Base-by-base conservation (phyloP, 164 flowering plant species). In the Berberis thunbergii region DNA sequence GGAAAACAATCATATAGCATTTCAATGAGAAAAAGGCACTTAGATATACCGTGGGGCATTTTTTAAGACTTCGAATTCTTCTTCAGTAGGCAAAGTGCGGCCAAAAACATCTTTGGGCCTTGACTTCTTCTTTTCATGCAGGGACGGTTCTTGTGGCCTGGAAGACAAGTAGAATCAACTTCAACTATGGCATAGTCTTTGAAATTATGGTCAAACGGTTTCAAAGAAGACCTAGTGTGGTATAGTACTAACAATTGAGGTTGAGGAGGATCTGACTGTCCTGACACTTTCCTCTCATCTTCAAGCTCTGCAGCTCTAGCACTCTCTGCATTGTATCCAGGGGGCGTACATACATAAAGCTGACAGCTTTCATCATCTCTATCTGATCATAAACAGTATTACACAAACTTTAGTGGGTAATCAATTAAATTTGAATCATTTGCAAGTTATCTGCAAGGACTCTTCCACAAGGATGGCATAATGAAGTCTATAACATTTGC, bases 341-440 rank as follows among this genome's bases (percentile, higher is more conserved):
- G 99, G 99, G 99, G 3, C 97, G 86, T 8, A 91, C 91, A 70
- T 94, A 94, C 97, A 94, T 91, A 69, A 94, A 94, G 78, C 99
- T 91, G 55, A 94, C 96, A 53, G 99, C 99, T 76, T 87, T 81
- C 97, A 94, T 89, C 69, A 78, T 77, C 80, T 94, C 99, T 63
- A 94, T 71, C 98, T 91, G 64, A 45, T 66, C 3, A 56, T 26
- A 26, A 26, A 26, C 26, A 26, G 26, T 26, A 26, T 26, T 26
- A 26, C 26, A 26, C 26, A 26, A 26, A 26, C 26, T 26, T 26
- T 26, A 26, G 26, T 26, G 26, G 26, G 26, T 26, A 26, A 26
- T 26, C 26, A 26, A 26, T 26, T 26, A 26, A 26, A 26, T 26
- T 26, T 26, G 26, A 26, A 26, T 26, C 26, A 26, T 26, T 26